Base-by-base conservation (phyloP, 768 basidiomycete genomes). In the Collybia mongolica region DNA sequence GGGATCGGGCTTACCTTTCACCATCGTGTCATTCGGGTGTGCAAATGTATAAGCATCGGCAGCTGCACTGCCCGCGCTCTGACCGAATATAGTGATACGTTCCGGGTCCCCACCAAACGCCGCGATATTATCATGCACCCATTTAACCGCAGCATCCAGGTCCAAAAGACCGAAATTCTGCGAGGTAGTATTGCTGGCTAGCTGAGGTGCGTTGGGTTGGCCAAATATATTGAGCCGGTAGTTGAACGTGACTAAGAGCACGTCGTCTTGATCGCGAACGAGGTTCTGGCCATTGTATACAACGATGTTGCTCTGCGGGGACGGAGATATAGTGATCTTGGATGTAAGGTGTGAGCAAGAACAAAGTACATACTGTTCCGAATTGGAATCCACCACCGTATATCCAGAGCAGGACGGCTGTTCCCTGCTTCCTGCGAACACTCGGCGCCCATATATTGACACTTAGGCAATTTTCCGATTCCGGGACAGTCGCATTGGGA, bases 41-140 rank as follows among this genome's bases (percentile, higher is more conserved):
- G 65, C 56, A 47, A 65, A 66, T 0, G 63, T 57, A 49, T 68
- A 72, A 0, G 59, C 60, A 51, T 69, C 69, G 11, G 58, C 57
- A 1, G 66, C 59, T 6, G 48, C 54, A 23, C 61, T 64, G 11
- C 67, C 71, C 1, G 71, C 71, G 51, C 69, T 70, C 41, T 71
- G 64, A 5, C 71, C 71, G 20, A 65, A 67, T 6, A 72, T 28
- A 14, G 58, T 61, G 41, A 72, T 64, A 44, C 77, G 63, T 14
- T 70, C 55, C 15, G 66, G 68, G 54, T 72, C 70, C 23, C 70
- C 70, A n/a, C 70, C 70, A 46, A 77, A 79, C 4, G 57, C 63
- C 6, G 63, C 67, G 44, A 78, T 78, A 52, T 78, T 74, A 22
- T 68, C 62, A 36, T 73, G 66, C 8, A 78, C 69, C 77, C 75